Percentiles rank a stretch among this genome's conserved stretches.
These are phyloP conservation scores for Tetracentron sinense DNA, from an alignment of 164 flowering plant species.

Conservation along the genomic window DNA sequence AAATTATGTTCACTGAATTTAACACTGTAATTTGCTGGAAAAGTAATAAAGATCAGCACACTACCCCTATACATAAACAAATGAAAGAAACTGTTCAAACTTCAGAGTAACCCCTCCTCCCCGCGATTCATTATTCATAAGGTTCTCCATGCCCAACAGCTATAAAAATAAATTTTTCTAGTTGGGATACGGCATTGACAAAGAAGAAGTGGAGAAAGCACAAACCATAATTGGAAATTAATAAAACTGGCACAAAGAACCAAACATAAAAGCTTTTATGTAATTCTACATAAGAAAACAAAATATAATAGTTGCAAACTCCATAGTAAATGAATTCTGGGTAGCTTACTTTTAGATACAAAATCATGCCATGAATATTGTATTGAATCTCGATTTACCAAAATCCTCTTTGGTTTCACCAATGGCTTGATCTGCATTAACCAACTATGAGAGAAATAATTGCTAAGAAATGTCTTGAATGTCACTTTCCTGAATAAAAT, in stretches of 20 bases:
- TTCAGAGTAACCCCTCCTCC: too few species aligned
- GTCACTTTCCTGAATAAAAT: constrained; percentile 75
- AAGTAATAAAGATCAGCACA: too few species aligned
- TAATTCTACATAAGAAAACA: background rate
- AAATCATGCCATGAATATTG: constrained; percentile 94
- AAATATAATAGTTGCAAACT: background rate
- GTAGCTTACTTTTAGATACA: constrained; percentile 76
- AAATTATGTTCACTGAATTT: too few species aligned
- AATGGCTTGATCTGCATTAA: constrained; percentile 80
- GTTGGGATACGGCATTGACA: background rate
- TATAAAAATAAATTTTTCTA: too few species aligned
- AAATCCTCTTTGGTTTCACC: constrained; percentile 60
- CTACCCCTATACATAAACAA: too few species aligned
- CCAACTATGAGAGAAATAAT: background rate
- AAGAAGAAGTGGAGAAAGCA: background rate
- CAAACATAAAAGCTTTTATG: background rate
- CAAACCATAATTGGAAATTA: background rate
- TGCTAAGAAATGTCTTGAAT: constrained; percentile 6
- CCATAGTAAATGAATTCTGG: background rate
- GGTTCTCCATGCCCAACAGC: background rate
- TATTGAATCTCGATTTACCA: constrained; percentile 32
- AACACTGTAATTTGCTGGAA: too few species aligned
- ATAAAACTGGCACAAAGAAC: too few species aligned
- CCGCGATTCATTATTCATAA: background rate
- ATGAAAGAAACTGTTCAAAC: too few species aligned